A percentile compares a stretch with the other conserved stretches of the same genome.
Evolutionary conservation across 495 filamentous ascomycete genomes (phyloP).

Genomic region (Neurospora africana): DNA sequence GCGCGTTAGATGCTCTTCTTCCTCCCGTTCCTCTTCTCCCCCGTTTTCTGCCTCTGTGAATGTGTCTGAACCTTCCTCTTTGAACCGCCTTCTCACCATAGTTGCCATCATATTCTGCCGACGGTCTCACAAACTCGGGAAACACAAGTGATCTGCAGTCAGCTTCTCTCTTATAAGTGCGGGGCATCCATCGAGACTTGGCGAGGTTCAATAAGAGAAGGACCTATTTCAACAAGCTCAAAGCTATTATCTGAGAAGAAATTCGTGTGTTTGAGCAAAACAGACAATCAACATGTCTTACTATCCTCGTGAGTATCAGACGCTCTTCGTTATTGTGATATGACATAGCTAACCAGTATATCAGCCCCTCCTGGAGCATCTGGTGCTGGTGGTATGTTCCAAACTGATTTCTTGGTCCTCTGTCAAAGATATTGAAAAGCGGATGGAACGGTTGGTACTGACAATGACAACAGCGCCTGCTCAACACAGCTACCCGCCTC

Average conservation of each 20-base stretch:
- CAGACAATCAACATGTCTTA: constrained; percentile 17
- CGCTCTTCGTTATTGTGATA: neutral
- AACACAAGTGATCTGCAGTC: neutral
- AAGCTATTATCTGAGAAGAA: neutral
- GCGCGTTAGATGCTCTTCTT: neutral
- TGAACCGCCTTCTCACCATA: neutral
- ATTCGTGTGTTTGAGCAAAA: neutral
- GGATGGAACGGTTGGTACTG: neutral
- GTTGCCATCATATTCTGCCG: neutral
- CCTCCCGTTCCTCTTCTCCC: neutral
- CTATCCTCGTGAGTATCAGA: constrained; percentile 22
- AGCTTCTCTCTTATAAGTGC: neutral
- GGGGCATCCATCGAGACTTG: neutral
- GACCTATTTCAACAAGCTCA: neutral
- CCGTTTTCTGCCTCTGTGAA: neutral
- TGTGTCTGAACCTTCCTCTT: neutral
- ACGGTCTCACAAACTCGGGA: neutral
- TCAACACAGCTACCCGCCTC: constrained; percentile 21
- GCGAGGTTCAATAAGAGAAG: neutral
- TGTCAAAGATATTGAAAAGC: neutral
- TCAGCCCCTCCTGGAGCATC: constrained; percentile 17
- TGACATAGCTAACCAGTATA: neutral
- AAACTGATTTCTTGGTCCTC: neutral
- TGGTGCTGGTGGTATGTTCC: constrained; percentile 17
- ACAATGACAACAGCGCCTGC: constrained; percentile 4